Conservation (phyloP, 2,329 filamentous ascomycete genomes). For the Coniochaeta pulveracea region DNA sequence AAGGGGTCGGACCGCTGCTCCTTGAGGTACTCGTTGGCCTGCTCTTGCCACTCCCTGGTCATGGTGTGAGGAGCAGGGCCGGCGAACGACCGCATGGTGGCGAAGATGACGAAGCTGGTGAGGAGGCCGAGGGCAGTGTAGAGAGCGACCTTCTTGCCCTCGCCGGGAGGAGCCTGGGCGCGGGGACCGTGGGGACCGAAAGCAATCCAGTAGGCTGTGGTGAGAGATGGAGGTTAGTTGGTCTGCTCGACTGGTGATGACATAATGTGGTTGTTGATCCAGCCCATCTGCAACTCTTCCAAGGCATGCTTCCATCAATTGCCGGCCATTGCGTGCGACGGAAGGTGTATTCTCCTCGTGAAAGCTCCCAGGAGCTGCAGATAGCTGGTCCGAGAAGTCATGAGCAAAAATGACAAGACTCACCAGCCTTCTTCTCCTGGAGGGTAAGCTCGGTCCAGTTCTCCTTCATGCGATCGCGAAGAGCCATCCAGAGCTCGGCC, state of each 20-base stretch:
- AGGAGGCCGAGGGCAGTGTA: conserved; percentile 60
- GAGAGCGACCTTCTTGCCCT: conserved; percentile 66
- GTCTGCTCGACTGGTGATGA: conserved; percentile 11
- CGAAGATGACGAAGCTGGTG: conserved; percentile 62
- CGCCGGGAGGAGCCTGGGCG: conserved; percentile 69
- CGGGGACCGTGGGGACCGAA: conserved; percentile 95
- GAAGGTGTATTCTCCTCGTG: too few relatives aligned
- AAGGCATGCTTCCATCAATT: too few relatives aligned
- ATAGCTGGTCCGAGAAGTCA: conserved; percentile 19
- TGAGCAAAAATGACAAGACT: conserved; percentile 22
- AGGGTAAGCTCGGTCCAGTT: conserved; percentile 92
- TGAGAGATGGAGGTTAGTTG: conserved; percentile 26
- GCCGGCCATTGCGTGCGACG: too few relatives aligned
- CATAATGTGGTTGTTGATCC: too few relatives aligned
- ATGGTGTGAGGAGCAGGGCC: conserved; percentile 70
- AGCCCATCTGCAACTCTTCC: too few relatives aligned
- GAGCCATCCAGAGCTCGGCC: conserved; percentile 96
- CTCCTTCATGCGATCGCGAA: conserved; percentile 97
- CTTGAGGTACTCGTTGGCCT: conserved; percentile 85
- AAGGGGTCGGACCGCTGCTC: conserved; percentile 77
- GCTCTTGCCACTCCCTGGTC: conserved; percentile 96
- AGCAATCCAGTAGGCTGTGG: conserved; percentile 91
- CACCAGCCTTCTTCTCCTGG: conserved; percentile 99
- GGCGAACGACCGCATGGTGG: conserved; percentile 58
- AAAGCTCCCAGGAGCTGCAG: too few relatives aligned